Percentiles rank a stretch among this genome's conserved stretches.
These are phyloP conservation scores for Penicillium sp. DNA, from an alignment of 2,329 filamentous ascomycete species.

Conservation along the genomic window DNA sequence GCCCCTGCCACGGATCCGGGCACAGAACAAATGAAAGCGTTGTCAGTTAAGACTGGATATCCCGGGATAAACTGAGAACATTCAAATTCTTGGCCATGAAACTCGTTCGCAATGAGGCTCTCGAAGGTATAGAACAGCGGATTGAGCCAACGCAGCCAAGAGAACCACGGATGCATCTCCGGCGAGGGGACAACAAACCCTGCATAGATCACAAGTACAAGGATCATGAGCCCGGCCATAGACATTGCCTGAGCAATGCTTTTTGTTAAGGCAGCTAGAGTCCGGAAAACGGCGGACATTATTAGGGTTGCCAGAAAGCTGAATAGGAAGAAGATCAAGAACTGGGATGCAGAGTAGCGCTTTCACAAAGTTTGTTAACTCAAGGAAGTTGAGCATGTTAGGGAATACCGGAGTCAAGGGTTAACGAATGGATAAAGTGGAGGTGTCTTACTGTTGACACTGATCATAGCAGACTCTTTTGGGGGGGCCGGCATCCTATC, in stretches of 20 bases:
- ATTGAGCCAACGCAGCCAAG: conserved; percentile 68
- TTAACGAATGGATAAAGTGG: no score
- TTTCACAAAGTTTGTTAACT: conserved; percentile 10
- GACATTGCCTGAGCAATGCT: conserved; percentile 65
- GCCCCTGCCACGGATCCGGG: conserved; percentile 59
- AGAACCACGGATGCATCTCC: conserved; percentile 62
- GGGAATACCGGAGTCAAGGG: no score
- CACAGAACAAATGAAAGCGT: conserved; percentile 56
- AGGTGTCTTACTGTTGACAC: no score
- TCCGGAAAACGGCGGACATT: conserved; percentile 62
- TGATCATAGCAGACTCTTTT: no score
- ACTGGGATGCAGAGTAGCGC: conserved; percentile 45
- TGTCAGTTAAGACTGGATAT: conserved; percentile 48
- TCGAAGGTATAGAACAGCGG: conserved; percentile 68
- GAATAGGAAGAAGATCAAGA: conserved; percentile 67
- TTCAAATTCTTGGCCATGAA: conserved; percentile 58
- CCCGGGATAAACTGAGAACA: conserved; percentile 54
- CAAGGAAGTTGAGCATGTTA: no score
- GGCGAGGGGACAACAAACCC: conserved; percentile 64
- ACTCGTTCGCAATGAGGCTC: conserved; percentile 58
- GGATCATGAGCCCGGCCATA: conserved; percentile 54
- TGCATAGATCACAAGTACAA: conserved; percentile 65
- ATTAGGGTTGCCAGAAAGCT: conserved; percentile 60
- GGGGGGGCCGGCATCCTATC: no score
- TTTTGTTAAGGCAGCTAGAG: conserved; percentile 60